Conservation (phyloP, 495 filamentous ascomycete species). For the Penicillium robsamsonii region DNA sequence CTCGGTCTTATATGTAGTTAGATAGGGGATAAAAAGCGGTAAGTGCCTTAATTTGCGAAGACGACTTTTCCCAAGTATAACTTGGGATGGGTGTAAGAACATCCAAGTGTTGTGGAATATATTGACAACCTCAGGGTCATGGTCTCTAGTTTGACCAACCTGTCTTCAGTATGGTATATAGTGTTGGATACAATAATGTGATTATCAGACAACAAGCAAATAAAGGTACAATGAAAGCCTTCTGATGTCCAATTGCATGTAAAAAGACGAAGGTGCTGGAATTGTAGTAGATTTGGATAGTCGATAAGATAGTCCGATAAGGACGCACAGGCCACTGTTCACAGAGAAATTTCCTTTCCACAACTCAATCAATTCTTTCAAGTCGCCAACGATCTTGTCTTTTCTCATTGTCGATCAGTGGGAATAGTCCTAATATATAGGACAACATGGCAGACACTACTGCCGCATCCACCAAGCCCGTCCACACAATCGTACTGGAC, state of each 20-base stretch:
- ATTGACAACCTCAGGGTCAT: neutral
- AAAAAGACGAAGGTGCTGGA: neutral
- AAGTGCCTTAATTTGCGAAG: too few relatives aligned
- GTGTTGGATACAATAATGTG: neutral
- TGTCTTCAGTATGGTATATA: neutral
- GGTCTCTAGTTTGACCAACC: neutral
- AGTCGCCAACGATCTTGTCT: constrained; percentile 6
- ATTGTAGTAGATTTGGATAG: constrained; percentile 7
- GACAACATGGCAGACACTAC: constrained; percentile 40
- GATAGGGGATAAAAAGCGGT: too few relatives aligned
- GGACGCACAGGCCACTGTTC: constrained; percentile 30
- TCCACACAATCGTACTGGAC: constrained; percentile 86
- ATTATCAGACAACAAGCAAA: neutral
- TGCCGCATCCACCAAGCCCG: constrained; percentile 53
- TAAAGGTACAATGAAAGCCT: neutral
- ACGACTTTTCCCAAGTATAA: too few relatives aligned
- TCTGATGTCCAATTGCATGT: neutral
- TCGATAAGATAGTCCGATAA: constrained; percentile 32
- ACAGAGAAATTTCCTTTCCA: constrained; percentile 30
- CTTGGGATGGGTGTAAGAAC: neutral
- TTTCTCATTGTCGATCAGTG: constrained; percentile 2
- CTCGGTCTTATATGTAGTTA: too few relatives aligned
- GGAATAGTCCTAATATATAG: neutral
- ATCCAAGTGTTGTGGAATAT: neutral
- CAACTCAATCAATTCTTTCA: constrained; percentile 5